Evolutionary conservation across 148 eudicot species (phyloP).

Genomic region (Spergularia bocconei): DNA sequence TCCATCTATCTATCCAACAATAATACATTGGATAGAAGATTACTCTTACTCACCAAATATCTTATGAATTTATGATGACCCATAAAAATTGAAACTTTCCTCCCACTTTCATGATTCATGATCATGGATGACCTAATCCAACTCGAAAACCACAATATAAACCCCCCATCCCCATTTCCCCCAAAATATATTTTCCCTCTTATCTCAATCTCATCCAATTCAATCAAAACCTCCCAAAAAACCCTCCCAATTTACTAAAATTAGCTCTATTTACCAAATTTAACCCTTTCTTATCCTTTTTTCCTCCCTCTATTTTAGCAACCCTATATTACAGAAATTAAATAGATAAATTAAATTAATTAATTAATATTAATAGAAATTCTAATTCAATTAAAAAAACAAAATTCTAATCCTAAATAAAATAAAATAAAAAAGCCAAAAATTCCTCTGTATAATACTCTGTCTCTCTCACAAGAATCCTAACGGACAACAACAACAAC

Average conservation of each 20-base stretch:
- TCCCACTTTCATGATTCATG: not conserved
- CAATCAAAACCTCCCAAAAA: not conserved
- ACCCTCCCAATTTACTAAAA: not conserved
- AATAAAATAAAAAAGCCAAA: not conserved
- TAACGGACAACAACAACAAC: conserved; percentile 25
- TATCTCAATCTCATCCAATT: conserved; percentile 3
- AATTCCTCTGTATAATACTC: not conserved
- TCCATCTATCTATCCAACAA: too few species aligned
- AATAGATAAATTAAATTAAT: too few species aligned
- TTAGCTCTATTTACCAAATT: not conserved
- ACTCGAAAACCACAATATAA: conserved; percentile 15
- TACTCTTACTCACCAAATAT: too few species aligned
- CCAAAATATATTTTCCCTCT: not conserved
- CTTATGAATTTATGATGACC: too few species aligned
- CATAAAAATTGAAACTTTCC: too few species aligned
- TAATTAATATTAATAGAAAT: too few species aligned
- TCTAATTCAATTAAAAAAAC: too few species aligned
- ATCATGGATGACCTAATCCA: conserved; percentile 11
- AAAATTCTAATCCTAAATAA: not conserved
- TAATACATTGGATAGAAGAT: too few species aligned
- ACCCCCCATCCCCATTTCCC: conserved; percentile 1
- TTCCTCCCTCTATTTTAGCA: not conserved
- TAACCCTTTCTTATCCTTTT: not conserved
- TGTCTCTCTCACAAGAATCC: conserved; percentile 28
- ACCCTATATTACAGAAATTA: too few species aligned